phyloP scores from a whole-genome alignment of 805 yeast genomes.

The Zygoascus flipseniorum region DNA sequence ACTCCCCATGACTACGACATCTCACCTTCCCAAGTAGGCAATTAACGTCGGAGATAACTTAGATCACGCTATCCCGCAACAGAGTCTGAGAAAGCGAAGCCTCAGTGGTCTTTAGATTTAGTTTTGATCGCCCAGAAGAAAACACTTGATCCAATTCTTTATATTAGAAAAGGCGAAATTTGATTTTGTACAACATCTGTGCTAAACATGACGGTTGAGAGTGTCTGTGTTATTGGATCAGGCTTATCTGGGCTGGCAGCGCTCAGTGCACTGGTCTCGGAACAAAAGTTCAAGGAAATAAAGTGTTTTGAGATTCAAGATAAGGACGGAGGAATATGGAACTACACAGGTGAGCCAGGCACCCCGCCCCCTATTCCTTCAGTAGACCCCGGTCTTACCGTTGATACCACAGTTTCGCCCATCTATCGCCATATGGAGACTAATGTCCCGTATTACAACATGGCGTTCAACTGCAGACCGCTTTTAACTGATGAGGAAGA shows the following conservation, averaged over 20 bases:
- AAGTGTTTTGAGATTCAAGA: slow-evolving; percentile 52
- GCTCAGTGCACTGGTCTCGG: slow-evolving; percentile 54
- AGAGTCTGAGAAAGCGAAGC: too few species aligned
- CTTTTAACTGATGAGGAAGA: slow-evolving; percentile 26
- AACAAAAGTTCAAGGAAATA: slow-evolving; percentile 34
- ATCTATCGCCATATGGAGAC: slow-evolving; percentile 63
- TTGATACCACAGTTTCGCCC: slow-evolving; percentile 40
- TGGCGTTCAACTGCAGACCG: slow-evolving; percentile 54
- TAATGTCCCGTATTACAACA: slow-evolving; percentile 53
- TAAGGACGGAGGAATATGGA: slow-evolving; percentile 77
- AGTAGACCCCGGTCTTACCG: slow-evolving; percentile 19
- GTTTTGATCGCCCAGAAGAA: too few species aligned
- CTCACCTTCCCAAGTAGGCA: too few species aligned
- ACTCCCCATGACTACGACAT: too few species aligned
- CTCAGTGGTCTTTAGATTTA: too few species aligned
- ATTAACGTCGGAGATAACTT: too few species aligned
- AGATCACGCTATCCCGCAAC: too few species aligned
- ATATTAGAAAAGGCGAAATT: too few species aligned
- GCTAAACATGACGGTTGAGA: neutral
- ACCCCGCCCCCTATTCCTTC: slow-evolving; percentile 27
- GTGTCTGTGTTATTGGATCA: slow-evolving; percentile 63
- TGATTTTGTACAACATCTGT: too few species aligned
- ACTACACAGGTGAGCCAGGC: slow-evolving; percentile 36
- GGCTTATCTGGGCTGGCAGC: slow-evolving; percentile 69
- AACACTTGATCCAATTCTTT: too few species aligned